Evolutionary conservation across 1,139 yeast genomes (phyloP).

Genomic region (Hansenula sp.): DNA sequence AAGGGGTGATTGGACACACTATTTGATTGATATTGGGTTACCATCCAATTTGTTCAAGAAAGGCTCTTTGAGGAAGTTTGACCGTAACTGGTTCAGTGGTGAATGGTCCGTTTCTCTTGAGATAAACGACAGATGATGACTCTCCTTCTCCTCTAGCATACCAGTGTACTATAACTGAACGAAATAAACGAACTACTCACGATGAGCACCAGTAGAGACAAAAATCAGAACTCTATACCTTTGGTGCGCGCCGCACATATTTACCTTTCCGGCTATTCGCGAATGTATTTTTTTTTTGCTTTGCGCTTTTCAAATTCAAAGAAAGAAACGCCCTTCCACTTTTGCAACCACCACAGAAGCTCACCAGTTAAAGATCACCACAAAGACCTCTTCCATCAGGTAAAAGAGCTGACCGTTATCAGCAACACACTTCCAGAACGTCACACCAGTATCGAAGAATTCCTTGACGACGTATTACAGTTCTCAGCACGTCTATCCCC

Average conservation of each 20-base stretch:
- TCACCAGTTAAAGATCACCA: no score
- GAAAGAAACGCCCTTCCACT: not conserved
- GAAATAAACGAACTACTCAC: not conserved
- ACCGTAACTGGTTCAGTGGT: slow-evolving; percentile 36
- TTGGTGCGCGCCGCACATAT: not conserved
- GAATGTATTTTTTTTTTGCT: not conserved
- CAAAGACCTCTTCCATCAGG: no score
- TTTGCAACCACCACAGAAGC: not conserved
- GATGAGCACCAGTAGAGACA: no score
- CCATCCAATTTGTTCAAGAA: slow-evolving; percentile 42
- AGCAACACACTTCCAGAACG: no score
- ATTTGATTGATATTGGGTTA: slow-evolving; percentile 70
- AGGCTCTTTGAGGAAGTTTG: slow-evolving; percentile 40
- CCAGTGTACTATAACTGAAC: not conserved
- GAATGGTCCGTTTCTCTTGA: slow-evolving; percentile 22
- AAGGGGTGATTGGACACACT: slow-evolving; percentile 48
- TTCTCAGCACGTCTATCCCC: no score
- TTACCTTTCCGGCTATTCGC: not conserved
- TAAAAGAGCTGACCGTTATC: no score
- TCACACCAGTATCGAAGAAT: no score
- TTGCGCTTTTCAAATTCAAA: not conserved
- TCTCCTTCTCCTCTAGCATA: not conserved
- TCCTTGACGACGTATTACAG: no score
- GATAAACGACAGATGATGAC: slow-evolving; percentile 4
- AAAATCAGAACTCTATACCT: not conserved